Conservation (phyloP, 306 rosid species). For the Cucurbita ficifolia region DNA sequence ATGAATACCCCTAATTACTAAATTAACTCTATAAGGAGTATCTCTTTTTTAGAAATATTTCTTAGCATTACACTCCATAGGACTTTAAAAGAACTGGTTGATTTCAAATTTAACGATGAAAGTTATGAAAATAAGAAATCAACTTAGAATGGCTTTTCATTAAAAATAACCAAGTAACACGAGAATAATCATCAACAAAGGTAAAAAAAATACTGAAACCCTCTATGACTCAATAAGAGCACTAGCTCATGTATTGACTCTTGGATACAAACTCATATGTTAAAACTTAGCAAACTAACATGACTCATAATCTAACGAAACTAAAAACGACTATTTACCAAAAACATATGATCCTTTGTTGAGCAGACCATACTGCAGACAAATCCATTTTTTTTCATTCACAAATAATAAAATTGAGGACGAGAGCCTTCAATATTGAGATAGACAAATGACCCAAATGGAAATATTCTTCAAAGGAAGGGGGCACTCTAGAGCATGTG, state of each 20-base stretch:
- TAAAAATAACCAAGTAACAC: not conserved
- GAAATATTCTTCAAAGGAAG: not conserved
- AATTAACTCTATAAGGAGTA: too few relatives aligned
- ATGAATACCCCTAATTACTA: too few relatives aligned
- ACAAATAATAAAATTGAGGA: not conserved
- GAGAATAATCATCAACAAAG: not conserved
- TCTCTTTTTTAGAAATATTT: not conserved
- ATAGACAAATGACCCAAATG: not conserved
- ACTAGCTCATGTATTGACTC: too few relatives aligned
- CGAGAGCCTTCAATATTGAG: not conserved
- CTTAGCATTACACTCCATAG: not conserved
- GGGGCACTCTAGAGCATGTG: not conserved
- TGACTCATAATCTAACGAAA: not conserved
- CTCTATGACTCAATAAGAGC: not conserved
- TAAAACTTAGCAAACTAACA: too few relatives aligned
- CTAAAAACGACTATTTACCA: too few relatives aligned
- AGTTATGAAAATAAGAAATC: not conserved
- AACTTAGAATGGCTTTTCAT: not conserved
- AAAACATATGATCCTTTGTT: too few relatives aligned
- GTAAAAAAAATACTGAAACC: not conserved
- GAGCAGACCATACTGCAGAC: too few relatives aligned
- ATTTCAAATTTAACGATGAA: not conserved
- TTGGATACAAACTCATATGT: not conserved
- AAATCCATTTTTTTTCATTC: too few relatives aligned
- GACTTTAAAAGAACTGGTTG: not conserved